phyloP scores from a whole-genome alignment of 345 rosid species.

The Punica granatum region DNA sequence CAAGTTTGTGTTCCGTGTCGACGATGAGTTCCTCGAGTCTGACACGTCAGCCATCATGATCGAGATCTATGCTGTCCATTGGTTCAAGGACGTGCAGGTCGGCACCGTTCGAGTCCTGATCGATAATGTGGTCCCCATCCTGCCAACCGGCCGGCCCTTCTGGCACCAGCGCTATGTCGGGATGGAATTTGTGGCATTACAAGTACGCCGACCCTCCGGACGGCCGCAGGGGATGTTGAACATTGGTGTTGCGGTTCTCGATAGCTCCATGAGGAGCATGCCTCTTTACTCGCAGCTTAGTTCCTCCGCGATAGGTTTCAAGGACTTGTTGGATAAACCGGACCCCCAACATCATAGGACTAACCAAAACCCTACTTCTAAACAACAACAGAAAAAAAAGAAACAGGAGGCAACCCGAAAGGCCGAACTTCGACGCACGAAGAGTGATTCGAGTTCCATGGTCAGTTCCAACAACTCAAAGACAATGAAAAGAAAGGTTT shows the following conservation, averaged over 20 bases:
- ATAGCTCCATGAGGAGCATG: conserved; percentile 86
- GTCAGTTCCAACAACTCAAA: conserved; percentile 23
- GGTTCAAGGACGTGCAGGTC: conserved; percentile 76
- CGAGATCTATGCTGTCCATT: conserved; percentile 68
- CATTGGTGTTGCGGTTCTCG: conserved; percentile 70
- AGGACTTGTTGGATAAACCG: conserved; percentile 56
- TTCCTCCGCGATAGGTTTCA: conserved; percentile 65
- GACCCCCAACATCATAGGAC: conserved; percentile 22
- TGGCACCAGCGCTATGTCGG: conserved; percentile 41
- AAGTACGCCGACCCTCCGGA: conserved; percentile 78
- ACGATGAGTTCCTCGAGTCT: conserved; percentile 51
- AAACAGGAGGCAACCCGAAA: conserved; percentile 16
- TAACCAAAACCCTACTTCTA: conserved; percentile 11
- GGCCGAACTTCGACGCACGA: conserved; percentile 56
- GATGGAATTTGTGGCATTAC: conserved; percentile 72
- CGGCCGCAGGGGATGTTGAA: conserved; percentile 88
- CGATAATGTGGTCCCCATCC: conserved; percentile 50
- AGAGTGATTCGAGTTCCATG: conserved; percentile 77
- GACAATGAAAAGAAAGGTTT: conserved; percentile 1
- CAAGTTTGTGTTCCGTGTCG: conserved; percentile 80
- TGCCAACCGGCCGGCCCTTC: conserved; percentile 10
- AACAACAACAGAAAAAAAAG: neutral
- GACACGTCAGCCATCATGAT: conserved; percentile 80
- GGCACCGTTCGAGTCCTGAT: conserved; percentile 69
- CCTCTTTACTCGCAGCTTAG: conserved; percentile 57